Conservation (phyloP, 2,329 filamentous ascomycete species). For the Dendryphion nanum region DNA sequence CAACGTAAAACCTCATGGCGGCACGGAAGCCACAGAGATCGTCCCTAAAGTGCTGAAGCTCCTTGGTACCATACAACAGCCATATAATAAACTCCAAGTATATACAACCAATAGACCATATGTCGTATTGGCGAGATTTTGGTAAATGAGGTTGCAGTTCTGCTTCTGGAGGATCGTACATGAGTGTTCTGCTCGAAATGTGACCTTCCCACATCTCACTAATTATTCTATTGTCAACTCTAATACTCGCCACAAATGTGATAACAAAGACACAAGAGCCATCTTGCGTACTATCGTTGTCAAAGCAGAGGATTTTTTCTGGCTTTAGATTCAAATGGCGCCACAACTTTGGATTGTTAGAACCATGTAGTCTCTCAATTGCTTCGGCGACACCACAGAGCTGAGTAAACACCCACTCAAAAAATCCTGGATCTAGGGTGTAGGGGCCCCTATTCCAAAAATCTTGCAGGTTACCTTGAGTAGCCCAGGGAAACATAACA, state of each 20-base stretch:
- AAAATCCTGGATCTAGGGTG: constrained; percentile 1
- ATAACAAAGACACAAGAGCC: constrained; percentile 7
- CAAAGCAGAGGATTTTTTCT: constrained; percentile 1
- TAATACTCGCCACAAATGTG: constrained; percentile 10
- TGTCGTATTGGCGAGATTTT: constrained; percentile 17
- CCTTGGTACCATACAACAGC: constrained; percentile 18
- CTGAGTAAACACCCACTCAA: constrained; percentile 8
- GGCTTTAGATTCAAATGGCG: constrained; percentile 1
- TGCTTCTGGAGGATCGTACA: constrained; percentile 1
- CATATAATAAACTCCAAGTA: constrained; percentile 22
- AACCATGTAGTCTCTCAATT: constrained; percentile 1
- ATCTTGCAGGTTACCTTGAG: constrained; percentile 17
- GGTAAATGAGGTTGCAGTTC: not conserved
- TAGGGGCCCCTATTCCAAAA: constrained; percentile 11
- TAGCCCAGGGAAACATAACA: constrained; percentile 21
- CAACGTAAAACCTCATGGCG: constrained; percentile 5
- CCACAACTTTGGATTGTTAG: constrained; percentile 5
- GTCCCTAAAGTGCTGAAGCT: not conserved
- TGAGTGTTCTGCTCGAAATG: not conserved
- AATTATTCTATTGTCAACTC: not conserved
- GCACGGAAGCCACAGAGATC: constrained; percentile 4
- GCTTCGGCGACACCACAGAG: constrained; percentile 7
- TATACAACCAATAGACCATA: constrained; percentile 30
- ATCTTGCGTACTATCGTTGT: not conserved
- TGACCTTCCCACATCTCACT: constrained; percentile 2